Evolutionary conservation across 306 rosid genomes (phyloP).

Genomic region (Glycine soja): DNA sequence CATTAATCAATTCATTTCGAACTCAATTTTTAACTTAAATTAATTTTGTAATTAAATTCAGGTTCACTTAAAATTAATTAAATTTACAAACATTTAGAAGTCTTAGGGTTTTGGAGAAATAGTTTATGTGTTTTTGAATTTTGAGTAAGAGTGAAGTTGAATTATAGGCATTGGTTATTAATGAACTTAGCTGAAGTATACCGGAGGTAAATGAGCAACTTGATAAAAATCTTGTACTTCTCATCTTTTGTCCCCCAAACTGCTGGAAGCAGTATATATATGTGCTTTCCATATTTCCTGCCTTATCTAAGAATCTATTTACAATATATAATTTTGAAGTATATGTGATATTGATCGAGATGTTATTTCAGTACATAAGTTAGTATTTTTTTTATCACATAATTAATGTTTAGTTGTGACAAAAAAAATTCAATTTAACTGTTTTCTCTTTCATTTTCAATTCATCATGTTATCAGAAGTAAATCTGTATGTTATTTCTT

Average conservation of each 20-base stretch:
- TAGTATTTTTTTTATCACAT: no score
- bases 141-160: slow-evolving; percentile 53
- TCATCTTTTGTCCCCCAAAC: slow-evolving; percentile 18
- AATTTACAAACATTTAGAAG: not conserved
- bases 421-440: no score
- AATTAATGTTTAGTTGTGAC: no score
- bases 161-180: slow-evolving; percentile 48
- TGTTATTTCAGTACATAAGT: no score
- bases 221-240: slow-evolving; percentile 59
- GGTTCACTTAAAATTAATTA: not conserved
- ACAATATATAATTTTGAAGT: no score
- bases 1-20: not conserved
- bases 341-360: no score
- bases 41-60: not conserved
- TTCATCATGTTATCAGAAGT: no score
- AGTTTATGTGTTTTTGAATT: slow-evolving; percentile 37
- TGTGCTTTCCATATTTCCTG: not conserved
- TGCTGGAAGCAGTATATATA: not conserved
- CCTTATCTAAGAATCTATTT: no score
- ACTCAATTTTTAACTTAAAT: not conserved
- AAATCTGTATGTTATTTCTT: no score
- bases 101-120: not conserved
- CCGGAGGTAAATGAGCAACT: slow-evolving; percentile 54
- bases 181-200: slow-evolving; percentile 20
- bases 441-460: no score